Evolutionary conservation across 371 early-diverging fungal species (phyloP).

Genomic region (Rhizopus sp.): DNA sequence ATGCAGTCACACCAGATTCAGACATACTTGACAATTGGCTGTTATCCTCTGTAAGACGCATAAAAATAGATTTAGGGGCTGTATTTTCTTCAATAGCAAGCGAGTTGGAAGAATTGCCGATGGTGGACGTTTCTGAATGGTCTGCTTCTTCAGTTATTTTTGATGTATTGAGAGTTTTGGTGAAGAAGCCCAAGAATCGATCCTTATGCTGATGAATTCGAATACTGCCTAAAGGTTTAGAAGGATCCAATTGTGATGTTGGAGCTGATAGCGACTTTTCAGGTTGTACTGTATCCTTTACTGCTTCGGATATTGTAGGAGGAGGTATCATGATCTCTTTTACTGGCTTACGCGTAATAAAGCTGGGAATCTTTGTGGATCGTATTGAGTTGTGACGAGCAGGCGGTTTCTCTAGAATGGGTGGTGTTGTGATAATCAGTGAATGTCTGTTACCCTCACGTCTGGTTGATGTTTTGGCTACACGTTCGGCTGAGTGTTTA

Average conservation of each 20-base stretch:
- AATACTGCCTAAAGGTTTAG: conserved; percentile 10
- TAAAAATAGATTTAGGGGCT: background rate
- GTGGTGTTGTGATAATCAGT: no score
- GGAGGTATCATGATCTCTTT: conserved; percentile 11
- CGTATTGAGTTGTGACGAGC: background rate
- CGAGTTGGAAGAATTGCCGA: conserved; percentile 9
- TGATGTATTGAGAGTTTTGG: background rate
- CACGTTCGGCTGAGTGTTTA: no score
- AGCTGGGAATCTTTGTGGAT: conserved; percentile 14
- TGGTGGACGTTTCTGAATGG: conserved; percentile 11
- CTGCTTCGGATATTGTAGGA: background rate
- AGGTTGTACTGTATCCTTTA: background rate
- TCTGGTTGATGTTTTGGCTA: no score
- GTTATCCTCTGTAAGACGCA: conserved; percentile 2
- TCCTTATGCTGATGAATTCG: conserved; percentile 20
- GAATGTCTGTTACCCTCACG: no score
- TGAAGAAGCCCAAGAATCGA: conserved; percentile 23
- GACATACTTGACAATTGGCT: background rate
- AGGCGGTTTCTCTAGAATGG: background rate
- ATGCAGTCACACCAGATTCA: background rate
- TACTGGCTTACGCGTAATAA: conserved; percentile 19
- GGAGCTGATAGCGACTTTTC: conserved; percentile 19
- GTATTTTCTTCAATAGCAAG: background rate
- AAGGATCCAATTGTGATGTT: background rate
- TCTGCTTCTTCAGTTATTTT: conserved; percentile 2